Conservation (phyloP, 202 grass and related monocot species). For the Zizania palustris region DNA sequence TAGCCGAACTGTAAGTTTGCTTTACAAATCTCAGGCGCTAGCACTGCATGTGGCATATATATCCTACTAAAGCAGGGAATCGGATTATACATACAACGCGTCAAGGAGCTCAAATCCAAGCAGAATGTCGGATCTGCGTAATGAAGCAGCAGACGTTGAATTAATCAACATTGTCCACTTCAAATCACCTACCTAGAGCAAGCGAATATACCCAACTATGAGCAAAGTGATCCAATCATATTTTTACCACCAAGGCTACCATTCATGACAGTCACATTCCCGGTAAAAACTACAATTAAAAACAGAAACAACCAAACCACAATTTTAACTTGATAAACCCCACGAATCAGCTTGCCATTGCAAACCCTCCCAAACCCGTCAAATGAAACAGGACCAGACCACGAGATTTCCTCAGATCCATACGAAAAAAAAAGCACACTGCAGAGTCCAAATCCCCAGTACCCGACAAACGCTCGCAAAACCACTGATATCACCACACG, state of each 20-base stretch:
- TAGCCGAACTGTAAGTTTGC: background rate
- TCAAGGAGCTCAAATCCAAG: background rate
- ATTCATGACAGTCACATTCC: conserved; percentile 5
- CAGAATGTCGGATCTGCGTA: conserved; percentile 25
- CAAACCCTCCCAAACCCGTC: background rate
- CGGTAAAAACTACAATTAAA: background rate
- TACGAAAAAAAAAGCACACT: conserved; percentile 21
- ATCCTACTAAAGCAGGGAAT: conserved; percentile 21
- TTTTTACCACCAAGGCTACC: background rate
- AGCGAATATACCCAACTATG: background rate
- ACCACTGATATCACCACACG: background rate
- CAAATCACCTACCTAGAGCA: background rate
- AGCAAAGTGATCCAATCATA: background rate
- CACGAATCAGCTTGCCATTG: conserved; percentile 5
- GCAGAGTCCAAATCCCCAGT: conserved; percentile 12
- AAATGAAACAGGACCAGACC: background rate
- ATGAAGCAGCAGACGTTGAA: conserved; percentile 11
- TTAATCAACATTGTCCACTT: background rate
- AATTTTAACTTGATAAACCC: conserved; percentile 9
- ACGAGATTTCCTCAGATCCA: conserved; percentile 49
- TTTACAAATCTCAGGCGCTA: background rate
- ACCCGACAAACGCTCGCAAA: conserved; percentile 15
- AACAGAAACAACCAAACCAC: background rate
- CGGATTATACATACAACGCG: background rate
- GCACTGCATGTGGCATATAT: background rate